Conservation (phyloP, 306 rosid genomes). For the Prunus armeniaca region DNA sequence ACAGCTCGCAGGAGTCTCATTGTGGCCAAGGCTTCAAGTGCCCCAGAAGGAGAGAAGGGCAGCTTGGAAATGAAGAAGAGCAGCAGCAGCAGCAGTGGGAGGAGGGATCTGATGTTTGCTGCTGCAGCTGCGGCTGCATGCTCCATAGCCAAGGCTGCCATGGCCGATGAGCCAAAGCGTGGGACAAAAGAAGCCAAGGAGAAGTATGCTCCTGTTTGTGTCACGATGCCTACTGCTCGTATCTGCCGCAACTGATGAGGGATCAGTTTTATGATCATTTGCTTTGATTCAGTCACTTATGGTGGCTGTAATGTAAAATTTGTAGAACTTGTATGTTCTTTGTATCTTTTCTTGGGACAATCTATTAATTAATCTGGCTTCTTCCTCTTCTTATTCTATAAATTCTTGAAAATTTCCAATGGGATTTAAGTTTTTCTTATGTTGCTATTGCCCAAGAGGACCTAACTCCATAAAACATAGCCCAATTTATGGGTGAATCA, state of each 20-base stretch:
- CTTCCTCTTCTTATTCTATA: constrained; percentile 5
- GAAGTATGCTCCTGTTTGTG: constrained; percentile 55
- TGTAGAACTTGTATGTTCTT: constrained; percentile 19
- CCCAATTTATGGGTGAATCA: no score
- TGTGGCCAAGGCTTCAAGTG: constrained; percentile 41
- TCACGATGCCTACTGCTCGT: constrained; percentile 65
- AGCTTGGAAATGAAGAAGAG: constrained; percentile 24
- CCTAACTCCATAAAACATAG: no score
- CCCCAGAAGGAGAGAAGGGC: constrained; percentile 20
- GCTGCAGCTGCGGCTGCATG: constrained; percentile 43
- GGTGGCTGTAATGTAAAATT: constrained; percentile 22
- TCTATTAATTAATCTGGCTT: constrained; percentile 3
- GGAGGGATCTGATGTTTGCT: constrained; percentile 53
- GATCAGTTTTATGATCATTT: neutral
- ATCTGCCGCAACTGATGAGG: constrained; percentile 49
- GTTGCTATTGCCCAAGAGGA: neutral
- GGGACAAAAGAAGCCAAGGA: constrained; percentile 54
- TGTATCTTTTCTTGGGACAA: neutral
- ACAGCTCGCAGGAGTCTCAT: constrained; percentile 23
- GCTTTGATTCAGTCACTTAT: neutral
- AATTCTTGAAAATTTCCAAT: neutral
- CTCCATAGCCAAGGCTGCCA: constrained; percentile 45
- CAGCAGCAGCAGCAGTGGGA: constrained; percentile 35
- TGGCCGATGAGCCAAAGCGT: constrained; percentile 52
- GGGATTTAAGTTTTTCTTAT: neutral